These are phyloP conservation scores for Persicaria maculosa DNA, from an alignment of 148 eudicot species.

Conservation along the genomic window DNA sequence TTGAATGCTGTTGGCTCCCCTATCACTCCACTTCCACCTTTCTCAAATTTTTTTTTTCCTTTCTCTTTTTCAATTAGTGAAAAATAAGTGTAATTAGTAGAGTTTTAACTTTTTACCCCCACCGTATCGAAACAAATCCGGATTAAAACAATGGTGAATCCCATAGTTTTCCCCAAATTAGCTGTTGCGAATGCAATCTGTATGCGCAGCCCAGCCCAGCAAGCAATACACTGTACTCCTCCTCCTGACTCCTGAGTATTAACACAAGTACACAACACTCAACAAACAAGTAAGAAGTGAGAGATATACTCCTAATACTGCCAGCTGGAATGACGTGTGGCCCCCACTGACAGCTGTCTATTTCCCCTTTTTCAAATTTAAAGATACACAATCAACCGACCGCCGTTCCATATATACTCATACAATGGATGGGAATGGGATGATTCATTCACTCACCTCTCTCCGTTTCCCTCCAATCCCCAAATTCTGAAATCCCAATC, in stretches of 20 bases:
- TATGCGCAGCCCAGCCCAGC: background rate
- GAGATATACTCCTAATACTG: background rate
- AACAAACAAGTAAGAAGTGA: background rate
- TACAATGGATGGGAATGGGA: no score
- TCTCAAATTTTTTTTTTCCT: no score
- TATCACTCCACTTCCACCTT: no score
- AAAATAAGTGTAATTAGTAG: no score
- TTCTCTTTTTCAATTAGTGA: no score
- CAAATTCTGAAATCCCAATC: background rate
- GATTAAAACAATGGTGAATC: background rate
- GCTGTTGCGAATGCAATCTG: background rate
- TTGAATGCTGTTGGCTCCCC: no score
- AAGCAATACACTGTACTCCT: background rate
- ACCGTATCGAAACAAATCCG: no score
- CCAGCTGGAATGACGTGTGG: constrained; percentile 24
- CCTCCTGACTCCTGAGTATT: no score
- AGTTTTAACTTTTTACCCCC: no score
- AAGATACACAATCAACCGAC: background rate
- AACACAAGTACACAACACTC: background rate
- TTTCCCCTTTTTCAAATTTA: constrained; percentile 2
- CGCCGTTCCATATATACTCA: background rate
- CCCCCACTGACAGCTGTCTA: constrained; percentile 18
- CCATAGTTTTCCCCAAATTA: background rate
- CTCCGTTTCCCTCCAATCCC: background rate
- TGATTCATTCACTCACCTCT: background rate